phyloP scores from a whole-genome alignment of 331 rosid species.

The Malus hybrid region DNA sequence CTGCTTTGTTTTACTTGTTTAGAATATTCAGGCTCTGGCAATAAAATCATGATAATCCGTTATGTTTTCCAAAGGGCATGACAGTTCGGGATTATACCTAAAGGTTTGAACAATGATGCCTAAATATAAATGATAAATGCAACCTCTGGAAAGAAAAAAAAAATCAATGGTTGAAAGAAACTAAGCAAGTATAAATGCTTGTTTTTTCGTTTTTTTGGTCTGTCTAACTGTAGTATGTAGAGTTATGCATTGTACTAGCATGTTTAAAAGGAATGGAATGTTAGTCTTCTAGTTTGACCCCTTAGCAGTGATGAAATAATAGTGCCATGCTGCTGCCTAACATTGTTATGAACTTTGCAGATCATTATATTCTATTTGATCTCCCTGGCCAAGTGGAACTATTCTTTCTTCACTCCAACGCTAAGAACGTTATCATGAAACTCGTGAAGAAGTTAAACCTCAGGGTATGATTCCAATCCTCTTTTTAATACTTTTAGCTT shows the following conservation, averaged over 20 bases:
- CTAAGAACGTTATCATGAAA: conserved; percentile 66
- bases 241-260: background rate
- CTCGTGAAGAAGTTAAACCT: conserved; percentile 69
- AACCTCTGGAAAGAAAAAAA: background rate
- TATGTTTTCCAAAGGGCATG: background rate
- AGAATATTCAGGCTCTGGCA: background rate
- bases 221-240: background rate
- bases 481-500: conserved; percentile 8
- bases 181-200: background rate
- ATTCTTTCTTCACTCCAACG: conserved; percentile 77
- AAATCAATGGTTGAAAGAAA: background rate
- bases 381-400: conserved; percentile 97
- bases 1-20: background rate
- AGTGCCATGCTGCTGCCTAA: background rate
- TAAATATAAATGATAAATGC: background rate
- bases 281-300: background rate
- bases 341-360: conserved; percentile 42
- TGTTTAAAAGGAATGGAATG: background rate
- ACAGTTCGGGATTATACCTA: background rate
- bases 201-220: background rate
- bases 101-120: background rate
- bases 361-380: conserved; percentile 94
- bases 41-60: background rate
- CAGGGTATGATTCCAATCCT: conserved; percentile 45
- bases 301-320: background rate